These are phyloP conservation scores for Crithidia thermophila DNA, from an alignment of 208 protist genomes.

Conservation along the genomic window DNA sequence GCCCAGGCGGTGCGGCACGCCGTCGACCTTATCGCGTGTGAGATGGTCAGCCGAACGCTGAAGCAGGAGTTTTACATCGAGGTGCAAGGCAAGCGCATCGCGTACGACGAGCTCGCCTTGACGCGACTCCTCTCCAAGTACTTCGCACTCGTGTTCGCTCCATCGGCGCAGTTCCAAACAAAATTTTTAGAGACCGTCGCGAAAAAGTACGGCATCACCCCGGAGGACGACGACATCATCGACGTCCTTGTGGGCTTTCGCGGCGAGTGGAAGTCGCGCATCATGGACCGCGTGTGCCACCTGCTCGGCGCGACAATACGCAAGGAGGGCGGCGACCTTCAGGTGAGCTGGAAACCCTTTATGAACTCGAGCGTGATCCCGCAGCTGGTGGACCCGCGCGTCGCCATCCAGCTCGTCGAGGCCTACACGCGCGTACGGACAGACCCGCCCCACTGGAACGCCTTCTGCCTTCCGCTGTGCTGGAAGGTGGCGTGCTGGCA, in stretches of 20 bases:
- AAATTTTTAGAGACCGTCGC: slow-evolving; percentile 60
- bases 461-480: slow-evolving; percentile 71
- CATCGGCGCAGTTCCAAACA: slow-evolving; percentile 39
- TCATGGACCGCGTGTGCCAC: slow-evolving; percentile 64
- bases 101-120: slow-evolving; percentile 70
- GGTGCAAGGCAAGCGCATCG: slow-evolving; percentile 76
- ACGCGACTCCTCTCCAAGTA: slow-evolving; percentile 51
- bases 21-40: slow-evolving; percentile 47
- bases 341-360: slow-evolving; percentile 56
- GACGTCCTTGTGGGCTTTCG: slow-evolving; percentile 42
- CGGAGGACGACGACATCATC: slow-evolving; percentile 68
- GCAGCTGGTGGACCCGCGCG: slow-evolving; percentile 46
- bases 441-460: slow-evolving; percentile 64
- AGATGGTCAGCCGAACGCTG: slow-evolving; percentile 75
- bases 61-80: slow-evolving; percentile 90
- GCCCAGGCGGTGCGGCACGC: slow-evolving; percentile 17
- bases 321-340: slow-evolving; percentile 9
- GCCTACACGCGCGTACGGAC: slow-evolving; percentile 52
- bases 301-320: slow-evolving; percentile 66
- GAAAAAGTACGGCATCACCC: slow-evolving; percentile 77
- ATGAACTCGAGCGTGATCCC: slow-evolving; percentile 64
- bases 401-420: slow-evolving; percentile 42
- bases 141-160: slow-evolving; percentile 55
- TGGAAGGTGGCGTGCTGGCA: slow-evolving; percentile 78
- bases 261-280: slow-evolving; percentile 36